Conservation (phyloP, 108 stramenopile species). For the Conticribra guillardii region DNA sequence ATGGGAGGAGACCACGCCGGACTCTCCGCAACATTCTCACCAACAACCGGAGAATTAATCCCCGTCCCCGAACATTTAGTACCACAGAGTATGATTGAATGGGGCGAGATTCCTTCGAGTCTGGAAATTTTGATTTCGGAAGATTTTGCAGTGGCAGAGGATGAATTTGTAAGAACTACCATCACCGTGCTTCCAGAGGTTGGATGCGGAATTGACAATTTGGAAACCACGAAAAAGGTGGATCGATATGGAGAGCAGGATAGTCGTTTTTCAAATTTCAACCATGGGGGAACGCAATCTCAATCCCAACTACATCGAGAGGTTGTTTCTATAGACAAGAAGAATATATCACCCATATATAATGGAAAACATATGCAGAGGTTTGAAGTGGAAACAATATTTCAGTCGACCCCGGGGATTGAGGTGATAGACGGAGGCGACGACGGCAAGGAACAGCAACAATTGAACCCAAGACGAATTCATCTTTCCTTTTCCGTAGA, state of each 20-base stretch:
- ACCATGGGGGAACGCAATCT: no score
- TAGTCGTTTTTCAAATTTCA: neutral
- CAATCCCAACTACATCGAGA: no score
- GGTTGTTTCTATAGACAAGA: neutral
- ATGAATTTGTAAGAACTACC: conserved; percentile 43
- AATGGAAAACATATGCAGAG: neutral
- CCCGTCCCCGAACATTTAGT: conserved; percentile 75
- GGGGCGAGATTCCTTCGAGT: conserved; percentile 69
- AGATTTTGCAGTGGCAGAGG: conserved; percentile 7
- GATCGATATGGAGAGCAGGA: conserved; percentile 25
- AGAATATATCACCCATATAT: neutral
- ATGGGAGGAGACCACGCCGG: conserved; percentile 83
- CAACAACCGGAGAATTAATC: conserved; percentile 54
- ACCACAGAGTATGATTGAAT: conserved; percentile 68
- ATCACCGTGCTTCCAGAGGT: conserved; percentile 71
- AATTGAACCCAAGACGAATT: conserved; percentile 23
- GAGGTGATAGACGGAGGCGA: neutral
- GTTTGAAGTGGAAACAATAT: conserved; percentile 39
- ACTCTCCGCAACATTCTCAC: conserved; percentile 64
- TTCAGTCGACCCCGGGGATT: conserved; percentile 11
- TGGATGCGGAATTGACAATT: conserved; percentile 80
- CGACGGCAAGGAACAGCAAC: conserved; percentile 1
- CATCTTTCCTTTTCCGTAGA: conserved; percentile 33
- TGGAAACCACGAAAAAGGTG: conserved; percentile 60
- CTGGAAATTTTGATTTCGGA: conserved; percentile 19